Conservation (phyloP, 2,329 filamentous ascomycete genomes). For the Bipolaris bicolor region DNA sequence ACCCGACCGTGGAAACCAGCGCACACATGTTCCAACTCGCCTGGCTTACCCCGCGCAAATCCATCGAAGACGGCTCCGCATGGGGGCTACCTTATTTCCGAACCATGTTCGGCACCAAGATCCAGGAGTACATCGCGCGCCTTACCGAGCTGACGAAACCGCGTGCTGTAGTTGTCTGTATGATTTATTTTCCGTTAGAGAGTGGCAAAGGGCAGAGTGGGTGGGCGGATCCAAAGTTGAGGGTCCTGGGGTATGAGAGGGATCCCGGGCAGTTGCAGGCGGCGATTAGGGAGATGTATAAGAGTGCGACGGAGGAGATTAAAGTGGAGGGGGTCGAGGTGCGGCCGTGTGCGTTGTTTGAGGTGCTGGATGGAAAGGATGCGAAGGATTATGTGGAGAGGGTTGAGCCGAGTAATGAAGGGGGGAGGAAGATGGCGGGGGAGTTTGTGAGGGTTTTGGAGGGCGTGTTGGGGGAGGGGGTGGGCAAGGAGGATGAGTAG, state of each 20-base stretch:
- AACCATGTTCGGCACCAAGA: constrained; percentile 36
- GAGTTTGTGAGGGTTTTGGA: constrained; percentile 32
- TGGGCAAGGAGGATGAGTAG: too few relatives aligned
- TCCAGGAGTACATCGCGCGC: constrained; percentile 35
- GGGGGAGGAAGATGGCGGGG: constrained; percentile 44
- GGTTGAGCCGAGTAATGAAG: constrained; percentile 45
- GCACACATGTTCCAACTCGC: constrained; percentile 42
- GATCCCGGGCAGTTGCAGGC: constrained; percentile 40
- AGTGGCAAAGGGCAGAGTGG: constrained; percentile 32
- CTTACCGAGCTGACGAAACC: constrained; percentile 40
- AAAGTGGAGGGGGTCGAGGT: constrained; percentile 38
- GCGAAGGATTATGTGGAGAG: constrained; percentile 41
- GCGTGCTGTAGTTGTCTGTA: constrained; percentile 44
- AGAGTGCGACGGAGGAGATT: constrained; percentile 37
- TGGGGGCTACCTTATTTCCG: constrained; percentile 41
- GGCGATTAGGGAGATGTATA: constrained; percentile 43
- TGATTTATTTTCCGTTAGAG: constrained; percentile 50
- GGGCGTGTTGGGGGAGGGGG: neutral
- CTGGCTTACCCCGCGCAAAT: constrained; percentile 34
- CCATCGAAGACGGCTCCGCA: constrained; percentile 33
- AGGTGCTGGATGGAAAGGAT: constrained; percentile 41
- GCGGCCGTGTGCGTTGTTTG: constrained; percentile 41
- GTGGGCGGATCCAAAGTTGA: constrained; percentile 45
- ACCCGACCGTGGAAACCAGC: constrained; percentile 36
- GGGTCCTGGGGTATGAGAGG: constrained; percentile 39